phyloP scores from a whole-genome alignment of 345 rosid species.

The Chamaenerion angustifolium region DNA sequence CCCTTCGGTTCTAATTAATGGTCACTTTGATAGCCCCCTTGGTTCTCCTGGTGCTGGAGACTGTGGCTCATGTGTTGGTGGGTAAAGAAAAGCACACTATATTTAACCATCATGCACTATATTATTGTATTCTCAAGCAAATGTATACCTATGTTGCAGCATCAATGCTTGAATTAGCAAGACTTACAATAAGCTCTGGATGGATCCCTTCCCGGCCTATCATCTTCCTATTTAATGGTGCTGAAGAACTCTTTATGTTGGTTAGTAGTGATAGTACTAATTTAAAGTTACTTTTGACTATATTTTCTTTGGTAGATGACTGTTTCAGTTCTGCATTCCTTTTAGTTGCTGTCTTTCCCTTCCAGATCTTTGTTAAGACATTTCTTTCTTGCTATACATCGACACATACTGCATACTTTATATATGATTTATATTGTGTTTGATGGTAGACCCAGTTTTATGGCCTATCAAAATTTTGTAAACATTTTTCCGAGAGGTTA shows the following conservation, averaged over 20 bases:
- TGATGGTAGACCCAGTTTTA: too few species aligned
- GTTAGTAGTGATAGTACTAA: constrained; percentile 17
- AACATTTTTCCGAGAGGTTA: background rate
- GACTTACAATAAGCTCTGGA: constrained; percentile 64
- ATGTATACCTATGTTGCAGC: constrained; percentile 38
- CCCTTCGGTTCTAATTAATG: constrained; percentile 79
- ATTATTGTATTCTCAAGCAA: background rate
- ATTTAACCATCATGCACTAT: background rate
- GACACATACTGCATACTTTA: too few species aligned
- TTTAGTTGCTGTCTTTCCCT: too few species aligned
- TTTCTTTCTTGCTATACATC: too few species aligned
- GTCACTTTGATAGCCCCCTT: constrained; percentile 85
- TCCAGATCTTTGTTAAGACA: too few species aligned
- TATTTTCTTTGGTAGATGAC: background rate
- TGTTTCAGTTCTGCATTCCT: too few species aligned
- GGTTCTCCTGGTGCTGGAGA: constrained; percentile 98
- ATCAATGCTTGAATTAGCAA: constrained; percentile 76
- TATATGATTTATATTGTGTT: too few species aligned
- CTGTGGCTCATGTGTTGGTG: constrained; percentile 95
- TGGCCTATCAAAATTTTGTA: too few species aligned
- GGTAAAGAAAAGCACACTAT: constrained; percentile 8
- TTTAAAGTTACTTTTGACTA: background rate
- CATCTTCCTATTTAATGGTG: constrained; percentile 89
- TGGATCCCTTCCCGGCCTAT: constrained; percentile 83
- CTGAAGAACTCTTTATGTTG: constrained; percentile 89